Base-by-base conservation (phyloP, 768 basidiomycete species). In the Lenzites betulinus region DNA sequence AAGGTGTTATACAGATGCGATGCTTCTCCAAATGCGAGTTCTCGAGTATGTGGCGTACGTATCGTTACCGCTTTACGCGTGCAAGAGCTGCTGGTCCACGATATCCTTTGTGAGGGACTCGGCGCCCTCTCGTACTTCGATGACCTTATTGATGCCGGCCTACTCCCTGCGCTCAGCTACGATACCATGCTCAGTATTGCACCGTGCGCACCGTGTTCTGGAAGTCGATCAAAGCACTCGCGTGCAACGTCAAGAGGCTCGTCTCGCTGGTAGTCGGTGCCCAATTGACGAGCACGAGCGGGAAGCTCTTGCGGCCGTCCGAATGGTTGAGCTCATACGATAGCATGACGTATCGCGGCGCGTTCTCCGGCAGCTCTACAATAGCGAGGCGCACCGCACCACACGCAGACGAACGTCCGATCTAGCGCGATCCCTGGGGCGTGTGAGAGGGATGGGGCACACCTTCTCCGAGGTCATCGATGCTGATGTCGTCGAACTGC, bases 391-490 rank as follows among this genome's bases (percentile, higher is more conserved):
- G 38, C 3, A 26, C 26, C 2, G 3, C 16, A 11, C 30, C 30
- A 33, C 26, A 7, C 39, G 26, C 9, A 44, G 23, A 36, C 20
- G 57, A 22, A 47, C 54, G 47, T 20, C 26, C 54, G 60, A 39
- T 51, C 44, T 58, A 43, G 51, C 58, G 42, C 35, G 49, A 58
- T 51, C 44, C 38, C 11, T 39, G 41, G 16, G 25, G 23, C 26
- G 25, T 26, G 35, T 51, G 41, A 35, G 25, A 8, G 15, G 28
- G 22, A 41, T 53, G 69, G 57, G 8, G 44, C 60, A 41, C 64
- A 92, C 94, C 94, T 76, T 94, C 88, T n/a, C 84, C 90, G 38
- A 98, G 84, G 16, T 95, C 92, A 66, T 90, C 89, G 58, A 94
- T 84, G 56, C 80, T 81, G 60, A 92, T 87, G 60, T 84, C 76